phyloP scores from a whole-genome alignment of 2,329 filamentous ascomycete species.

The Fusarium clavum region DNA sequence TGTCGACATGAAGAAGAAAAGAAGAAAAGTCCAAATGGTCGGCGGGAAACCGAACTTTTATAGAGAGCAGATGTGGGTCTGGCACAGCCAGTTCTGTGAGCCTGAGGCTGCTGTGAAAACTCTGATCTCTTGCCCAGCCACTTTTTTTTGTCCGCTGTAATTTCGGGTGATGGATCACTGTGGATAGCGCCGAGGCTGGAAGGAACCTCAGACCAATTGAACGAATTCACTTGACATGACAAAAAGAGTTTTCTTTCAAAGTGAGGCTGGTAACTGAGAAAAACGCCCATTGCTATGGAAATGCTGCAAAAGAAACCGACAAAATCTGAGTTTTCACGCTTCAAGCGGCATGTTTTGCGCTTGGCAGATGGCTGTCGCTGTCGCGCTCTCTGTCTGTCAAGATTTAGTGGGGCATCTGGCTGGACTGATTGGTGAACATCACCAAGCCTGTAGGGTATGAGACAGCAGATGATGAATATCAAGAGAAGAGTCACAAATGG shows the following conservation, averaged over 20 bases:
- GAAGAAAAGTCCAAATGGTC: constrained; percentile 54
- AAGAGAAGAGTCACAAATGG: neutral
- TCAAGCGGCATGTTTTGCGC: neutral
- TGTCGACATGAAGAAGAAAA: constrained; percentile 69
- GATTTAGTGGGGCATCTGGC: neutral
- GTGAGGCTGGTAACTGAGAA: neutral
- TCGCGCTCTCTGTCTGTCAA: neutral
- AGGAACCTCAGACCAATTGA: neutral
- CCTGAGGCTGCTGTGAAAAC: constrained; percentile 31
- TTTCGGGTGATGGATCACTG: neutral
- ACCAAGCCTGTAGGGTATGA: neutral
- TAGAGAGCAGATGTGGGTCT: constrained; percentile 17
- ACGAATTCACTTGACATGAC: neutral
- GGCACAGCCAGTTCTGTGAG: neutral
- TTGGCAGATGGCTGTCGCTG: neutral
- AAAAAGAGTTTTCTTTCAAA: neutral
- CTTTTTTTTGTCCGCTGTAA: constrained; percentile 22
- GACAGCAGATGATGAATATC: neutral
- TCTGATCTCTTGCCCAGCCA: constrained; percentile 22
- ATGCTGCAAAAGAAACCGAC: neutral
- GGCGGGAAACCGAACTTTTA: constrained; percentile 8
- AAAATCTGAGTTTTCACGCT: neutral
- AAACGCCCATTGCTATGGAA: neutral
- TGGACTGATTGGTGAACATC: neutral
- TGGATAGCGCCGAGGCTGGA: neutral